Evolutionary conservation across 2,329 filamentous ascomycete species (phyloP).

Genomic region (Ceratocystis eucalypticola): DNA sequence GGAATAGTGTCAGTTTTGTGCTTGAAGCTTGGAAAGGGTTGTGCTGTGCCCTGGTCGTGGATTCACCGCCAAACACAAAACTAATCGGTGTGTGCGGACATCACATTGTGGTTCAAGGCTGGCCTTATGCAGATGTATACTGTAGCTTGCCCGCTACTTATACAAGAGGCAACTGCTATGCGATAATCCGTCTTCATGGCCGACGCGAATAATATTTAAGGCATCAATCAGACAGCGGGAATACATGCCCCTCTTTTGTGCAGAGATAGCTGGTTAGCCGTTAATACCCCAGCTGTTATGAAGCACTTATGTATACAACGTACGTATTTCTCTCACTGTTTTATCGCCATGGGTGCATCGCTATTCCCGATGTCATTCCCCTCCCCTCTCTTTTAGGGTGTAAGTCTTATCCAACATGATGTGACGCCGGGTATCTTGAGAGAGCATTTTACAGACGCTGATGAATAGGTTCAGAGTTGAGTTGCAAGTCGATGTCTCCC

Average conservation of each 20-base stretch:
- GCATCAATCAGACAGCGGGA: too few relatives aligned
- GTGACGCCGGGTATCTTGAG: neutral
- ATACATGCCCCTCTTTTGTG: neutral
- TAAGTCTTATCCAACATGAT: neutral
- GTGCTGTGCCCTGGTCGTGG: too few relatives aligned
- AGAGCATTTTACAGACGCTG: neutral
- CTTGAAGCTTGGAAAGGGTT: neutral
- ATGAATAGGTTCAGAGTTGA: neutral
- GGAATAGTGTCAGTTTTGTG: neutral
- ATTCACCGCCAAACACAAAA: neutral
- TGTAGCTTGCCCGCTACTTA: too few relatives aligned
- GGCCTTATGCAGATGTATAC: too few relatives aligned
- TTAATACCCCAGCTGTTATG: too few relatives aligned
- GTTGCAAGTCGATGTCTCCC: neutral
- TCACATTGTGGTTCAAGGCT: too few relatives aligned
- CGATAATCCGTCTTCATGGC: too few relatives aligned
- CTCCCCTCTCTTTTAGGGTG: neutral
- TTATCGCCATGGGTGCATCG: neutral
- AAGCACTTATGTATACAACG: neutral
- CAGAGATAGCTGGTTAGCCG: neutral
- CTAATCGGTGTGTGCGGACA: too few relatives aligned
- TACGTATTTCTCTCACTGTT: neutral
- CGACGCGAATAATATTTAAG: too few relatives aligned
- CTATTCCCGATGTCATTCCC: slow-evolving; percentile 4
- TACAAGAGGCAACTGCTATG: too few relatives aligned